Base-by-base conservation (phyloP, 495 filamentous ascomycete genomes). In the Apiosordaria backusii region DNA sequence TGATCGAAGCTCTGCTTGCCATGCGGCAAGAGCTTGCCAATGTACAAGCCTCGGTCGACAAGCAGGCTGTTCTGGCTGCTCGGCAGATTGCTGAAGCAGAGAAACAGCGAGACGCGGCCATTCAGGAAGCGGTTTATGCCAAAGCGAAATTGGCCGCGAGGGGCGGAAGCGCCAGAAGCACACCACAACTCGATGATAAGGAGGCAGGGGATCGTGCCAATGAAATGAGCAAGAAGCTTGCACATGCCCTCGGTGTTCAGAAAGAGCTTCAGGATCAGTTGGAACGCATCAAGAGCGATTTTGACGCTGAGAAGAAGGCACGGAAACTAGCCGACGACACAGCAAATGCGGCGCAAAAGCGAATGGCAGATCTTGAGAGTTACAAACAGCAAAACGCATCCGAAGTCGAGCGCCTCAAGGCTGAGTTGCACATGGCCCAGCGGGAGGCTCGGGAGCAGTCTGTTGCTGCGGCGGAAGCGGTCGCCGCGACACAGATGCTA, bases 51-150 rank as follows among this genome's bases (percentile, higher is more conserved):
- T 90, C 93, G 1, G 88, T 99, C 15, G 92, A 96, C 67, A 84
- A 90, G 52, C 94, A 97, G 79, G 89, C 92, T 13, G 81, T 89
- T 10, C 82, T 89, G 40, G 92, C 96, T 4, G 93, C 92, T 4
- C 92, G 90, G 72, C 86, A 91, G 65, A 92, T 99, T 69, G 93
- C 94, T 3, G 92, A 97, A 71, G 88, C 95, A 7, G 95, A 97
- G 75, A 92, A 90, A 66, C 93, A 98, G 76, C 82, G 96, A 60
- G 96, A 99, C 78, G 88, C 90, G 21, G 95, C 95, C 19, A 85
- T 99, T 52, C 89, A 87, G 67, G 96, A 98, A 76, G 95, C 96
- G 0, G 90, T 92, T 1, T 98, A 97, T 80, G 92, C 93, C 23
- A 96, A 96, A 72, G 91, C 96, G 6, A 96, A 92, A 71, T 82